Base-by-base conservation (phyloP, 2,329 filamentous ascomycete species). In the Xylaria sp. region DNA sequence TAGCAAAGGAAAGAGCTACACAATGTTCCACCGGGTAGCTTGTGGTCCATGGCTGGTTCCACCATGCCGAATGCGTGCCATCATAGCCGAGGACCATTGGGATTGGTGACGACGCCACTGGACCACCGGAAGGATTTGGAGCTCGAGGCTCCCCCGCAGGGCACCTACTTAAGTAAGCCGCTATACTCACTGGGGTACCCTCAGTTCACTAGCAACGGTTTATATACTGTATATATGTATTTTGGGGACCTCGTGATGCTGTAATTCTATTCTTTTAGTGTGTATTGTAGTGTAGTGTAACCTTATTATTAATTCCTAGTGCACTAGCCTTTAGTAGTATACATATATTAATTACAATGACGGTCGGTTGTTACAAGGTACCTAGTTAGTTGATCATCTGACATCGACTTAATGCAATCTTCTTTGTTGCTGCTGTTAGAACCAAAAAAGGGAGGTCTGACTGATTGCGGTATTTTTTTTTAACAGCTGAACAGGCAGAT, bases 11-110 rank as follows among this genome's bases (percentile, higher is more conserved):
- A 37, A 47, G 57, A 65, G 63, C 63, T 60, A 9, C 32, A 35
- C n/a, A 9, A 35, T 35, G 32, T 35, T 55, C 37, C 66, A 40
- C 63, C 59, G 27, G 47, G 42, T 48, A 47, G 60, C 40, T 63
- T 47, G 42, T 44, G 55, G 61, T 16, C 13, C 40, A n/a, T 18
- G 40, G 16, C 16, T 44, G 16, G 40, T n/a, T 18, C 13, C 18
- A 29, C 55, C 67, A 69, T 71, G 67, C 71, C 69, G 71, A 69
- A 71, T 71, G 60, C 63, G 60, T 70, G 65, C 67, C 67, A 67
- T 69, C 51, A 71, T 67, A 73, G 65, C 71, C 71, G 69, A 73
- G 71, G 71, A 68, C 47, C 60, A 55, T 59, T 35, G n/a, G 47
- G 60, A 35, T 37, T 29, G 59, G 61, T 27, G 47, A 54, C 57